Percentiles rank a stretch among this genome's conserved stretches.
Evolutionary conservation across 345 rosid genomes (phyloP).

Genomic region (Eucalyptus marginata): DNA sequence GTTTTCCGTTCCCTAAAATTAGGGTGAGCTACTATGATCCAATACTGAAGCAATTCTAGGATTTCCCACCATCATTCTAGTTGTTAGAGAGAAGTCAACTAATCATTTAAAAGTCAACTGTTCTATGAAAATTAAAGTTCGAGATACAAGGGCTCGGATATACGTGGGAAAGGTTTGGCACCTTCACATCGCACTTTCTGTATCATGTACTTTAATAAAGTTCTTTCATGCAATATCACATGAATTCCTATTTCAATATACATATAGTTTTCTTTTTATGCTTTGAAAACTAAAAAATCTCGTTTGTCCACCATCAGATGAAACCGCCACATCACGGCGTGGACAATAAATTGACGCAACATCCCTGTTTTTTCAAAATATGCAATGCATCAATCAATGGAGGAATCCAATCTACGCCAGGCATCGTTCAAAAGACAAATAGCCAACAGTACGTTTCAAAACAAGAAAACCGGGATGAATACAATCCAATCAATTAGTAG

Average conservation of each 20-base stretch:
- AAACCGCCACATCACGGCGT: no score
- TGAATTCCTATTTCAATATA: not conserved
- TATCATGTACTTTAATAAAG: not conserved
- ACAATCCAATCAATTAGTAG: not conserved
- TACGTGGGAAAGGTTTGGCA: not conserved
- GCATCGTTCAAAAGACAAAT: not conserved
- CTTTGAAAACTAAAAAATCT: not conserved
- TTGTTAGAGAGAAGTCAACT: not conserved
- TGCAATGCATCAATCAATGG: not conserved
- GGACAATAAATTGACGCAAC: no score
- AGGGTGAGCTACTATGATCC: not conserved
- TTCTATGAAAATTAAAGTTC: not conserved
- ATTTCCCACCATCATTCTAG: not conserved
- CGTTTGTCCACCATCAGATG: not conserved
- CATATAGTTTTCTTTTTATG: not conserved
- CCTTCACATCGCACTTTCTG: not conserved
- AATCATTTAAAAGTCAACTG: not conserved
- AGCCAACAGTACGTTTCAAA: not conserved
- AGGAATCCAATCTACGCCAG: not conserved
- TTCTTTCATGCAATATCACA: not conserved
- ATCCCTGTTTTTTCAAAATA: not conserved
- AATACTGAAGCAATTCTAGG: not conserved
- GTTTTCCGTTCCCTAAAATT: not conserved
- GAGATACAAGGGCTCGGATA: not conserved
- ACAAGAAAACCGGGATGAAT: not conserved